Evolutionary conservation across 441 rosid genomes (phyloP), one percentile per base, ranked within the genome.

Genomic region (Cnidoscolus chayamansa): DNA sequence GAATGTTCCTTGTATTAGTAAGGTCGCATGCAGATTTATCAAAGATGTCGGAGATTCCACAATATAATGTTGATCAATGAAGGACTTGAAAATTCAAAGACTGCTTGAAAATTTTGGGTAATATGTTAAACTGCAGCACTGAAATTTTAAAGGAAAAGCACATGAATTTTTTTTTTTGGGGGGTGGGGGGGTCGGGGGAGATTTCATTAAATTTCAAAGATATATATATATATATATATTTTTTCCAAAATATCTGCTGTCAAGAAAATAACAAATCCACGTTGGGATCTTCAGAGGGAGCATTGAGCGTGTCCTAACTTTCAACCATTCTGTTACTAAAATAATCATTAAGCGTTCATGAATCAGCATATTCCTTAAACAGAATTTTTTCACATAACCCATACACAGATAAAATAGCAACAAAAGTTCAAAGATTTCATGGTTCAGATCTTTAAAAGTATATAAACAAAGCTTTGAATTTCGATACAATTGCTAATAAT

Each of bases 1-100:
- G 40, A 59, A 59, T 20, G 53, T 59, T 37, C 43, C 43, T 53
- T 70, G 11, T 17, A 45, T 65, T 65, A 25, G 4, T 69, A 53
- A 16, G 15, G 31, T 35, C 5, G 51, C 37, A 37, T 8, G 40
- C 13, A 20, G 48, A 15, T 67, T 11, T 12, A 31, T 40, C 7
- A 40, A 40, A 40, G 0, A 5, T 3, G 10, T 25, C 19, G 51
- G 17, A 37, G 20, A 8, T 10, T 15, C 1, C 10, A 43, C 7
- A 12, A 43, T 48, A 63, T n/a, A 43, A 43, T 63, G 51, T 63
- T 48, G 48, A 40, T 15, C 51, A 63, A 16, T 1, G 48, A 5
- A 35, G 49, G 53, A 43, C 17, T 40, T n/a, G 5, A 51, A 17
- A 2, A 43, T 40, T 2, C 12, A 10, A 62, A 37, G 7, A 9